Percentiles rank a stretch among this genome's conserved stretches.
Evolutionary conservation across 257 asterid genomes (phyloP).

Genomic region (Scutellaria baicalensis): DNA sequence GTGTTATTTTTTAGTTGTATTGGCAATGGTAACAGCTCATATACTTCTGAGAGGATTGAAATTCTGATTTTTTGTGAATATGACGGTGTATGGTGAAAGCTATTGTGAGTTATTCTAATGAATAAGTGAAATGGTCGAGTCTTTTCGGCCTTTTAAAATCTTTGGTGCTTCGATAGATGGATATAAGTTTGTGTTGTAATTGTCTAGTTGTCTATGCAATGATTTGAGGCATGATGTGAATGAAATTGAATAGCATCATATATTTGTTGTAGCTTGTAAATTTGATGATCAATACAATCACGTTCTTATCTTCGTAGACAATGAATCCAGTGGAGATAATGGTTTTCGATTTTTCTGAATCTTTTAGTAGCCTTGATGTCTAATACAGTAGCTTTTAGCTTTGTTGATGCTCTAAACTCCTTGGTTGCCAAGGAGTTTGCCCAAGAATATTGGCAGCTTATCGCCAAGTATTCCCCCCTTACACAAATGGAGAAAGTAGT

Average conservation of each 20-base stretch:
- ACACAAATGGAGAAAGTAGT: not conserved
- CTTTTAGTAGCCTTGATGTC: not conserved
- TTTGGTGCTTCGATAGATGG: not conserved
- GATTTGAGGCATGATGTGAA: not conserved
- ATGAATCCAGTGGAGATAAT: too few species aligned
- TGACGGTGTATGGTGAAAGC: conserved; percentile 1
- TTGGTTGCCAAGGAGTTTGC: too few species aligned
- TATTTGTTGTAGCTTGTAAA: not conserved
- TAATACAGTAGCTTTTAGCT: not conserved
- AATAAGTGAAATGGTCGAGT: conserved; percentile 1
- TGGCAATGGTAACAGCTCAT: not conserved
- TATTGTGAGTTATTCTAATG: not conserved
- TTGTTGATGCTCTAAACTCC: not conserved
- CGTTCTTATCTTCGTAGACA: not conserved
- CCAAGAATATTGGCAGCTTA: not conserved
- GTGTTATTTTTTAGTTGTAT: not conserved
- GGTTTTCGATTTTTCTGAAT: not conserved
- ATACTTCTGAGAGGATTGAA: not conserved
- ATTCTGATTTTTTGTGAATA: conserved; percentile 7
- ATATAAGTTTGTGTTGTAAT: not conserved
- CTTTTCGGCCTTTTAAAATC: not conserved
- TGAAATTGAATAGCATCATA: not conserved
- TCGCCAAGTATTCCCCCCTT: not conserved
- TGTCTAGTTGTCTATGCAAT: not conserved
- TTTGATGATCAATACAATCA: not conserved